Base-by-base conservation (phyloP, 2,329 filamentous ascomycete species). In the Cladosporium austrohemisphaericum region DNA sequence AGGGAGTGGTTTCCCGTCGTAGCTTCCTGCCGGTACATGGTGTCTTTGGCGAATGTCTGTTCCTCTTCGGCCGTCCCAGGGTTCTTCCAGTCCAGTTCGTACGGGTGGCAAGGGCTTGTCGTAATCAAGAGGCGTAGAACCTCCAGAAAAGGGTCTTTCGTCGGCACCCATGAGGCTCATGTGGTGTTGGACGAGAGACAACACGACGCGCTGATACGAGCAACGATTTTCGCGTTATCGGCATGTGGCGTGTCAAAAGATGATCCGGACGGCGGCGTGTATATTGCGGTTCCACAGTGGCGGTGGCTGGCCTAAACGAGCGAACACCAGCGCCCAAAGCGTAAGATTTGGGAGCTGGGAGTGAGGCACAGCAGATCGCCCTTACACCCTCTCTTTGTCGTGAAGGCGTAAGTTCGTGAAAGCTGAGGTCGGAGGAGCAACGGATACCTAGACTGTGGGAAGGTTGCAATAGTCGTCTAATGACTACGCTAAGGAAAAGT, bases 401-500 rank as follows among this genome's bases (percentile, higher is more conserved):
- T 22, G 33, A 23, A 28, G 19, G 44, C 16, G 43, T 32, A 32
- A 36, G 20, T 46, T 20, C 16, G 44, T 47, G 33, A 31, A 37
- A 29, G 32, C 43, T 47, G 33, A 47, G 25, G 33, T 47, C 8
- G 8, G 44, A 38, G 32, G 25, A 29, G 25, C 32, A 46, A 18
- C 44, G 41, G 13, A 25, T 47, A 16, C 28, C 13, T 47, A 33
- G 25, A 31, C 19, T 20, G 25, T 25, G 20, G 33, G 31, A 13
- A 23, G 44, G 32, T 25, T 25, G 38, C 25, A 19, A 33, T 31
- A 16, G 14, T 18, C n/a, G 33, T 38, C 41, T 47, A 38, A 47
- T 31, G 25, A 23, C 26, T 47, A 29, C 44, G 44, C 44, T 47
- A 47, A 47, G 32, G 33, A 47, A 35, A 47, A 47, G 33, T 29